Conservation (phyloP, 1,284 basidiomycete genomes). For the Malassezia sp. region DNA sequence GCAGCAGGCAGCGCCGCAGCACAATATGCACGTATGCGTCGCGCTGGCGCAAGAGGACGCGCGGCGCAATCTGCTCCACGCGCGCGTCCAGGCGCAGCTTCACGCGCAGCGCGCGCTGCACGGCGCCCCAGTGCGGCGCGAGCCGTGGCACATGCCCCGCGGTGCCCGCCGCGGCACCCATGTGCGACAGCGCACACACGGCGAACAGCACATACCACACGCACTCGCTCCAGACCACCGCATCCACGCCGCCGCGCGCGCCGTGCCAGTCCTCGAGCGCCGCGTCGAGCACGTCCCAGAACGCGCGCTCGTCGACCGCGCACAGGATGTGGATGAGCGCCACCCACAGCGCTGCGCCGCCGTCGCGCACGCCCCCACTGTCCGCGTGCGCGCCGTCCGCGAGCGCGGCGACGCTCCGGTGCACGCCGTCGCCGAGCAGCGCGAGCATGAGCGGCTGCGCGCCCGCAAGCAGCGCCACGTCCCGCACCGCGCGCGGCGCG, state of each 20-base stretch:
- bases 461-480: conserved; percentile 1
- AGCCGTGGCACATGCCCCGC: conserved; percentile 51
- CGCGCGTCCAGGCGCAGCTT: conserved; percentile 53
- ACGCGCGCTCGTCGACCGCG: conserved; percentile 19
- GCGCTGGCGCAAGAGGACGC: conserved; percentile 53
- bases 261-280: conserved; percentile 35
- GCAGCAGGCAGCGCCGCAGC: conserved; percentile 60
- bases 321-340: conserved; percentile 56
- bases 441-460: conserved; percentile 24
- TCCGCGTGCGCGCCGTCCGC: not conserved
- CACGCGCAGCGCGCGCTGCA: conserved; percentile 18
- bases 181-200: conserved; percentile 66
- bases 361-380: conserved; percentile 47
- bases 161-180: conserved; percentile 56
- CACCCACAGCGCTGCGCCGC: conserved; percentile 63
- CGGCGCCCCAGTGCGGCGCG: conserved; percentile 59
- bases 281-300: conserved; percentile 26
- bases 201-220: conserved; percentile 64
- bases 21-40: conserved; percentile 68
- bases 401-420: conserved; percentile 15
- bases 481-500: not conserved
- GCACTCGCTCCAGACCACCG: conserved; percentile 43
- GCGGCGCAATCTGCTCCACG: conserved; percentile 50
- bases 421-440: conserved; percentile 30
- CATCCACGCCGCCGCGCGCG: too few relatives aligned